phyloP scores from a whole-genome alignment of 176 grass and related monocot genomes.

The Raddia guianensis region DNA sequence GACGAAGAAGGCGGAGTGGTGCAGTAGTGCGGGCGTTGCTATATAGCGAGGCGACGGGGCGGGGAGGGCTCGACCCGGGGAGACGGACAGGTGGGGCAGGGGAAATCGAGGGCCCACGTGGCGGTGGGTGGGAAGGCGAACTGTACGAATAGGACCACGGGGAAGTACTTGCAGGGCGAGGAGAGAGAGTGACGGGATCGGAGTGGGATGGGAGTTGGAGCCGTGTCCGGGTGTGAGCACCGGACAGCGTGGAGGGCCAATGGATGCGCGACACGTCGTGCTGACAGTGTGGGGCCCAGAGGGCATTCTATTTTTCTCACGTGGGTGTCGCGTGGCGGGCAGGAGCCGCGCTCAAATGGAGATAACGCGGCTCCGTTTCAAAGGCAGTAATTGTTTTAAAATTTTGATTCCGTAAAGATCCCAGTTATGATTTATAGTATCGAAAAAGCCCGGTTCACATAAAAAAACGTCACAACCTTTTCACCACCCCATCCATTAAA shows the following conservation, averaged over 20 bases:
- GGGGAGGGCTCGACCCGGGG: fast-evolving
- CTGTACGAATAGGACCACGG: slow-evolving; percentile 50
- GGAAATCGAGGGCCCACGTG: fast-evolving
- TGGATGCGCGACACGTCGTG: background rate
- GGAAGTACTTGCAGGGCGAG: slow-evolving; percentile 17
- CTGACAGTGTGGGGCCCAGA: background rate
- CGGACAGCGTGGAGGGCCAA: background rate
- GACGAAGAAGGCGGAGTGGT: background rate
- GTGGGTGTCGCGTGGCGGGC: background rate
- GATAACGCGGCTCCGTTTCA: no score
- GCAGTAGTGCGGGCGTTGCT: slow-evolving; percentile 35
- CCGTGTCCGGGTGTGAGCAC: background rate
- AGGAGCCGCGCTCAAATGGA: background rate
- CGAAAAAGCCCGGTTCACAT: no score
- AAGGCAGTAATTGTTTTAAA: no score
- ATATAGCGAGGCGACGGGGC: slow-evolving; percentile 17
- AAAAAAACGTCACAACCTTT: no score
- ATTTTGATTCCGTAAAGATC: no score
- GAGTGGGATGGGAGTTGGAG: slow-evolving; percentile 10
- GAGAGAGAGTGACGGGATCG: background rate
- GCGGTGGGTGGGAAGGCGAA: background rate
- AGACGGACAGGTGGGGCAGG: background rate
- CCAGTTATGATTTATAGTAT: no score
- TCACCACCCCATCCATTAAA: no score
- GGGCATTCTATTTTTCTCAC: background rate